Conservation (phyloP, 2,329 filamentous ascomycete genomes). For the Thielaviopsis euricoi region DNA sequence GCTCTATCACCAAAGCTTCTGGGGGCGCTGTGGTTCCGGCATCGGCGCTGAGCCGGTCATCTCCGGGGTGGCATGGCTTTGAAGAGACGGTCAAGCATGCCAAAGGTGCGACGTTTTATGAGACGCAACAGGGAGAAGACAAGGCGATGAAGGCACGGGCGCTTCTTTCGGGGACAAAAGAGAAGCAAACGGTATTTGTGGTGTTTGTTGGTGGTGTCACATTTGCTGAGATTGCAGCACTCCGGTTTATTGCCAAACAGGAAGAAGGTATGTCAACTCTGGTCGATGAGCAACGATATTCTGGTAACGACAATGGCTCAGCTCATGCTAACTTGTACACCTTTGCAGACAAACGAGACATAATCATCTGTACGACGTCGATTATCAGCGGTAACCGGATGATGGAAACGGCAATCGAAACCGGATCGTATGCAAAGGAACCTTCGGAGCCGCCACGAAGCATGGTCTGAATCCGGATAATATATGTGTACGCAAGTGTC, state of each 20-base stretch:
- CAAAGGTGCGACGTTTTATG: slow-evolving; percentile 76
- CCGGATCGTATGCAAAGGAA: slow-evolving; percentile 39
- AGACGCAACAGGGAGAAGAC: slow-evolving; percentile 81
- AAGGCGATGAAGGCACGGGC: slow-evolving; percentile 78
- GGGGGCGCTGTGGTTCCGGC: slow-evolving; percentile 20
- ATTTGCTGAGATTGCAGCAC: slow-evolving; percentile 85
- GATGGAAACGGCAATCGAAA: slow-evolving; percentile 74
- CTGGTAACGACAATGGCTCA: no score
- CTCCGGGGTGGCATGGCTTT: slow-evolving; percentile 78
- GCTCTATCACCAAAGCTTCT: slow-evolving; percentile 50
- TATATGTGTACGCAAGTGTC: not conserved
- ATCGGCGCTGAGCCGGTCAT: slow-evolving; percentile 36
- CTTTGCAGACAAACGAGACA: slow-evolving; percentile 49
- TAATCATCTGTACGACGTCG: slow-evolving; percentile 84
- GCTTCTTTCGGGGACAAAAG: slow-evolving; percentile 56
- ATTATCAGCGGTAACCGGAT: slow-evolving; percentile 80
- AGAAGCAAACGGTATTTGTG: slow-evolving; percentile 79
- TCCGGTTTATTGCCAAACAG: slow-evolving; percentile 76
- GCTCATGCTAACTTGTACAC: not conserved
- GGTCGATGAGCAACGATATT: not conserved
- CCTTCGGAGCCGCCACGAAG: not conserved
- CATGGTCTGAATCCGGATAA: not conserved
- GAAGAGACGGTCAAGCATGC: slow-evolving; percentile 83
- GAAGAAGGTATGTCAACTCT: slow-evolving; percentile 44
- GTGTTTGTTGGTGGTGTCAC: slow-evolving; percentile 96